These are phyloP conservation scores for Evansstolkia leycettana DNA, from an alignment of 495 filamentous ascomycete genomes.

Conservation along the genomic window DNA sequence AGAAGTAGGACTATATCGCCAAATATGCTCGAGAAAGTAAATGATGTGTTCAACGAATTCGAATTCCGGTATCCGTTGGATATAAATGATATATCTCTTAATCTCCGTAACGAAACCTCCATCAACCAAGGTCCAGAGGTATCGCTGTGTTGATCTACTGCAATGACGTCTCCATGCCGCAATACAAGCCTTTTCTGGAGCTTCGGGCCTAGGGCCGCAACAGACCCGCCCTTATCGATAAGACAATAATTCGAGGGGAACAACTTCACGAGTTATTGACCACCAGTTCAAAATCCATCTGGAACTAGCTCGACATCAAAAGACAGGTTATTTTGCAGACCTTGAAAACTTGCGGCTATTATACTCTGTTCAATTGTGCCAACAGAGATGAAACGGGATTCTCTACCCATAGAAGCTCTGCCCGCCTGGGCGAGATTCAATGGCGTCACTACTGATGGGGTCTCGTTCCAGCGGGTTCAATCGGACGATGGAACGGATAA, in stretches of 20 bases:
- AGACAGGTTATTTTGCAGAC: no score
- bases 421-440: slow-evolving; percentile 53
- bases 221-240: slow-evolving; percentile 13
- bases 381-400: slow-evolving; percentile 39
- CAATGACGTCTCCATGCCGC: slow-evolving; percentile 23
- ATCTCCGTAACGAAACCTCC: no score
- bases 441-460: slow-evolving; percentile 40
- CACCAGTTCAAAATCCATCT: no score
- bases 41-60: no score
- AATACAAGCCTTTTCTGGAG: slow-evolving; percentile 8
- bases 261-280: no score
- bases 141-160: neutral
- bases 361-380: no score
- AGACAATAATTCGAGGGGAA: neutral
- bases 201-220: neutral
- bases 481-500: slow-evolving; percentile 28
- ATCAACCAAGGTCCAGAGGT: no score
- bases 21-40: no score
- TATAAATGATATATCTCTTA: neutral
- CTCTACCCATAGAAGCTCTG: slow-evolving; percentile 44
- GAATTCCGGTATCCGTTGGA: no score
- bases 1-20: no score
- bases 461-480: slow-evolving; percentile 34
- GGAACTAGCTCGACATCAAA: no score
- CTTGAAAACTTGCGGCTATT: no score